Evolutionary conservation across 2,329 filamentous ascomycete genomes (phyloP), one percentile per base, ranked within the genome.

Genomic region (Neopestalotiopsis sp.): DNA sequence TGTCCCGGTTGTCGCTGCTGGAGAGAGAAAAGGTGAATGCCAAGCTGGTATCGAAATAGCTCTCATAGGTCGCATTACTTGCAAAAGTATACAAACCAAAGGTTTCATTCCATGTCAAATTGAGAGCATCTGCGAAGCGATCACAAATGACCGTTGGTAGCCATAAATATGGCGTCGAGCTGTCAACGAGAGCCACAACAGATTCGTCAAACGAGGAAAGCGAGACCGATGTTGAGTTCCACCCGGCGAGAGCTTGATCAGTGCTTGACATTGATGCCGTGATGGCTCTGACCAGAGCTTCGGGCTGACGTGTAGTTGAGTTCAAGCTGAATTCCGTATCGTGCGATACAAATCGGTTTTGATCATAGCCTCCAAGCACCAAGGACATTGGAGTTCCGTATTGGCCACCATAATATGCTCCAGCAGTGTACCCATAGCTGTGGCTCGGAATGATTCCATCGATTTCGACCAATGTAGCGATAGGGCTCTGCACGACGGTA

Each of bases 361-460:
- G 78, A 75, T 94, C 92, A 75, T 91, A 93, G 34, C 92, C 92
- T 28, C 92, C 92, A 10, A 94, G 81, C 0, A 90, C 92, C 60
- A 94, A 78, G 38, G 89, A 90, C 49, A 84, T 84, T 10, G 86
- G 84, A 9, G 81, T 80, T 63, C 84, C 83, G 40, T 73, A 75
- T 30, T 69, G 73, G 73, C 81, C 75, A 75, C 90, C 85, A 75
- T 94, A 94, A 70, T 86, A 86, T n/a, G 91, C 91, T 17, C 92
- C 92, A 56, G 92, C 92, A 3, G 92, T 94, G 77, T 91, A 94
- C 65, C 90, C 91, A 76, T 92, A 94, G 57, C 90, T 92, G 71
- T 93, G 84, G 76, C 92, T 94, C 1, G 91, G 90, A 62, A 94
- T 92, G 68, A 81, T 82, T 9, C 87, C 86, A 68, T 86, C 84